phyloP scores from a whole-genome alignment of 306 rosid genomes.

The Cotoneaster glaucophyllus region DNA sequence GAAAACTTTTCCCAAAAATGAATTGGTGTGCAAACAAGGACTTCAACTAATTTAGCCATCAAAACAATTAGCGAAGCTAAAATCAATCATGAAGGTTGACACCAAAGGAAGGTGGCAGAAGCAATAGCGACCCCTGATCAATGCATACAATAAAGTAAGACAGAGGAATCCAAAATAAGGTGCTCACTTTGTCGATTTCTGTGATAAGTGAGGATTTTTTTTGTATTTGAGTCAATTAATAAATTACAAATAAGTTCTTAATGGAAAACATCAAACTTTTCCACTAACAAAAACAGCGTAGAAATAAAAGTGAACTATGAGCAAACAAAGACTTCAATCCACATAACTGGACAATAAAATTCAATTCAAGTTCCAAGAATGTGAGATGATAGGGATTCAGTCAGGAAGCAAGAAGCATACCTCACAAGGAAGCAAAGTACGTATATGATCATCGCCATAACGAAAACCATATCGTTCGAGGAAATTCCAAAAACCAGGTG shows the following conservation, averaged over 20 bases:
- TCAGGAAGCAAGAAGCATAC: constrained; percentile 41
- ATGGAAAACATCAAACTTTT: not conserved
- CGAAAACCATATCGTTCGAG: constrained; percentile 68
- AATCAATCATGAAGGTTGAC: not conserved
- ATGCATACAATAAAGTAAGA: not conserved
- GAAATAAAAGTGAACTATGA: not conserved
- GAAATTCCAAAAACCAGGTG: constrained; percentile 56
- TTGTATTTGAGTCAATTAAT: not conserved
- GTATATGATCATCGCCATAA: constrained; percentile 52
- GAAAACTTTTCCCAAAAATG: not conserved
- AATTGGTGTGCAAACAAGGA: not conserved
- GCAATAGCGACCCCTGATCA: not conserved
- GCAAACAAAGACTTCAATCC: not conserved
- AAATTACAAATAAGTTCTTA: not conserved
- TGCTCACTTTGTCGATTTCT: not conserved
- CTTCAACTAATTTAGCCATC: not conserved
- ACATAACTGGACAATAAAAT: not conserved
- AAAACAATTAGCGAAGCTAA: not conserved
- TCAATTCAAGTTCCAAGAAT: not conserved
- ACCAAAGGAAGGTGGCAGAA: not conserved
- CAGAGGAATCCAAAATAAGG: not conserved
- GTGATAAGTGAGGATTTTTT: not conserved
- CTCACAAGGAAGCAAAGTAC: constrained; percentile 90
- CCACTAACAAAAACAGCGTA: not conserved
- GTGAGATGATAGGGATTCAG: not conserved